phyloP scores from a whole-genome alignment of 1,139 yeast genomes.

The Scheffersomyces stambukii region DNA sequence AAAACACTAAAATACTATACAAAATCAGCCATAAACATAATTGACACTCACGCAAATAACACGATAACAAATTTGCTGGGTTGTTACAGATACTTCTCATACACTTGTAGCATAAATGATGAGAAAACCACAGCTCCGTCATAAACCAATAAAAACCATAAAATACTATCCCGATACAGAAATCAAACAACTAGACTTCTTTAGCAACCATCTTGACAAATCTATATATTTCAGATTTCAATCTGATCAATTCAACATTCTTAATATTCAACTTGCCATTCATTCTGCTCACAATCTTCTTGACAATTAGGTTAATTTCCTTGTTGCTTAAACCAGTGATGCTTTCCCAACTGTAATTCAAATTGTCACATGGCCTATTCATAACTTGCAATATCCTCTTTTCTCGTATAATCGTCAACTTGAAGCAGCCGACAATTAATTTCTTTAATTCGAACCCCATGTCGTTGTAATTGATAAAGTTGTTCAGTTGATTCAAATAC shows the following conservation, averaged over 20 bases:
- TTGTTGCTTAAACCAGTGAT: constrained; percentile 37
- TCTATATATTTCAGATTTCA: constrained; percentile 39
- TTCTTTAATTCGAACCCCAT: constrained; percentile 46
- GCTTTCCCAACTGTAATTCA: constrained; percentile 26
- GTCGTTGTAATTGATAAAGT: constrained; percentile 38
- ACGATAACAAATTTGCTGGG: no score
- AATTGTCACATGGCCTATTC: constrained; percentile 8
- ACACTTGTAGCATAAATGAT: no score
- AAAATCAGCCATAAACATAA: no score
- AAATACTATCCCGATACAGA: no score
- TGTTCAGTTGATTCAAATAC: constrained; percentile 46
- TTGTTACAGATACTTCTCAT: no score
- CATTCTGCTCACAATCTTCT: constrained; percentile 36
- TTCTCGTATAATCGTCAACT: constrained; percentile 36
- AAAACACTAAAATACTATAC: no score
- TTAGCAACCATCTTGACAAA: constrained; percentile 43
- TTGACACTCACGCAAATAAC: no score
- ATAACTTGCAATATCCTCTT: constrained; percentile 10
- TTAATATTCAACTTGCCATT: constrained; percentile 42
- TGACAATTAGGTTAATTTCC: constrained; percentile 35
- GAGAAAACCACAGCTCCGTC: no score
- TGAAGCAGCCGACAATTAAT: constrained; percentile 43
- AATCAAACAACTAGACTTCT: constrained; percentile 25
- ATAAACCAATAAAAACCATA: no score
- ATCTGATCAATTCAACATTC: constrained; percentile 32